Evolutionary conservation across 441 rosid genomes (phyloP), one percentile per base, ranked within the genome.

Genomic region (Eruca vesicaria): DNA sequence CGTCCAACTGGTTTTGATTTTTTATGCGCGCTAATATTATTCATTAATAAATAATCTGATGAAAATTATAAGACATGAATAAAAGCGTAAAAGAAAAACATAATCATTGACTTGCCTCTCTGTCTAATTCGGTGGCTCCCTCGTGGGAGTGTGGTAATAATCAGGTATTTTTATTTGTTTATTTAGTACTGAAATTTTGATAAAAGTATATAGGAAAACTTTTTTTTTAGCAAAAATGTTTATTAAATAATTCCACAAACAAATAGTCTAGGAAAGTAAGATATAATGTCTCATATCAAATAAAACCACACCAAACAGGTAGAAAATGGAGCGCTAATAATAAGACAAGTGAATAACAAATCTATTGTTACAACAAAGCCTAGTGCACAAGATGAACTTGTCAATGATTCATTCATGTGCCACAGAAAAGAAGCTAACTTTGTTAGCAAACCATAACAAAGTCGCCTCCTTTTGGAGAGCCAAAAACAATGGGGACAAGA

Each of bases 371-470:
- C 63, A 68, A 50, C 55, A 50, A 38, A 52, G 16, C 59, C 45
- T 48, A 75, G 78, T 35, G 79, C 74, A 68, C 74, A 69, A 43
- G 48, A 4, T 61, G 32, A 20, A 63, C 66, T 33, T 62, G 48
- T 35, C 48, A 18, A 32, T 36, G 43, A 52, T 28, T 29, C 32
- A 33, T 20, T 35, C 66, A 36, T 61, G 28, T 63, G 67, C 53
- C 67, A 36, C 4, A 61, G 29, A 35, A 64, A 9, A 45, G 21
- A 31, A 55, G 58, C 28, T 16, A 56, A 69, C 71, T 38, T 12
- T 33, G 62, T 15, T n/a, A 53, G 32, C 35, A 18, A 61, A 52
- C 50, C 45, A 68, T 18, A 19, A 60, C 41, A 57, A 59, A 48
- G 63, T 50, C 10, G 32, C 73, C 73, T 68, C 62, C 69, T 48